A percentile compares a stretch with the other conserved stretches of the same genome.
Conservation (phyloP, 257 asterid species). For the Solanum tarapatanum region DNA sequence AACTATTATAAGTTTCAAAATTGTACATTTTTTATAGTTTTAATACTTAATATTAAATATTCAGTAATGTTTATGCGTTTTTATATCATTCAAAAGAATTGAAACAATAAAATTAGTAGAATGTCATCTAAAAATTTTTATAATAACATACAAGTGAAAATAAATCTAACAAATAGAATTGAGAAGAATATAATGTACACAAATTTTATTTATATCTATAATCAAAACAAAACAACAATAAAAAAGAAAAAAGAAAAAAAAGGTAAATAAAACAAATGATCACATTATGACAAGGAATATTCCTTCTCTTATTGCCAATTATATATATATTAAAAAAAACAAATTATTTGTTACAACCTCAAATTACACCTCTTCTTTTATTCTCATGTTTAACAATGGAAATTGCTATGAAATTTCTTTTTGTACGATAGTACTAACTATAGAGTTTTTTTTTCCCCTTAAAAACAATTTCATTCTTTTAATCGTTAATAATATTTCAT, state of each 20-base stretch:
- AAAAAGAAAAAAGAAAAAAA: too few relatives aligned
- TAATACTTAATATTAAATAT: neutral
- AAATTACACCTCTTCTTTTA: neutral
- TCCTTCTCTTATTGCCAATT: neutral
- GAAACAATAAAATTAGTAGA: neutral
- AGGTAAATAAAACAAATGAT: neutral
- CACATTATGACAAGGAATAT: neutral
- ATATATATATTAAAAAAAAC: neutral
- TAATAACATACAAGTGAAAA: neutral
- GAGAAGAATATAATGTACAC: neutral
- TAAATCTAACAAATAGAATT: neutral
- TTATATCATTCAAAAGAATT: neutral
- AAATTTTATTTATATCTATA: neutral
- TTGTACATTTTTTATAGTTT: neutral
- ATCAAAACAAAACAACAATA: neutral
- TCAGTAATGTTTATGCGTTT: neutral
- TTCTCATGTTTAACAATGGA: neutral
- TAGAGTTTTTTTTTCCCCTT: neutral
- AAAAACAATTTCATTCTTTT: neutral
- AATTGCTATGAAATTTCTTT: neutral
- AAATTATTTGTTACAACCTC: neutral
- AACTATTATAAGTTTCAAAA: neutral
- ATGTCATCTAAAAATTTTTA: neutral
- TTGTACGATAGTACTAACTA: neutral
- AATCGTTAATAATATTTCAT: neutral